phyloP scores from a whole-genome alignment of 768 basidiomycete species.

The Leccinum subtestaceum region DNA sequence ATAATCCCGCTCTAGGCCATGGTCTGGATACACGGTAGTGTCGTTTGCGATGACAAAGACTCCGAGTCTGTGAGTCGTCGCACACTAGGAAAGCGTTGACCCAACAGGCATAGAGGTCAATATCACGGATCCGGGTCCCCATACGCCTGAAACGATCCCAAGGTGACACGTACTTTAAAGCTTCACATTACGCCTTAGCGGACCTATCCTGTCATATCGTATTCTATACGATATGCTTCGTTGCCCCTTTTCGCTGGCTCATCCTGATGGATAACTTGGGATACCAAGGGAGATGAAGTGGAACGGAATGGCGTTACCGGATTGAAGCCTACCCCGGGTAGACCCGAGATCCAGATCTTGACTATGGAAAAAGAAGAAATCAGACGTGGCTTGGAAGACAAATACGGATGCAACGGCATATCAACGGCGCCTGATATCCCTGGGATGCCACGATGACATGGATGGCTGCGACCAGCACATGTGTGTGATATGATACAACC shows the following conservation, averaged over 20 bases:
- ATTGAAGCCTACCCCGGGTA: slow-evolving; percentile 3
- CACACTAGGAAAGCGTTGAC: background rate
- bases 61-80: background rate
- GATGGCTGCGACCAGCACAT: slow-evolving; percentile 8
- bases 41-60: background rate
- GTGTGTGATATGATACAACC: slow-evolving; percentile 6
- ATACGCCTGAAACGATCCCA: background rate
- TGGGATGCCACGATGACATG: background rate
- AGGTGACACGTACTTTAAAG: background rate
- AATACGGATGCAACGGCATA: background rate
- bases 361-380: background rate
- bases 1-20: slow-evolving; percentile 3
- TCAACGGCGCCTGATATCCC: background rate
- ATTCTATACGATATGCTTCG: background rate
- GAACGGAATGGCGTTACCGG: slow-evolving; percentile 2
- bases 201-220: background rate
- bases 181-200: background rate
- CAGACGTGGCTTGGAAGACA: background rate
- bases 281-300: background rate
- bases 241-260: slow-evolving; percentile 2
- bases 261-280: slow-evolving; percentile 9
- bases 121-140: background rate
- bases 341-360: slow-evolving; percentile 17
- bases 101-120: background rate
- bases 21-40: background rate